Conservation (phyloP, 768 basidiomycete species). For the Rubroboletus satanas region DNA sequence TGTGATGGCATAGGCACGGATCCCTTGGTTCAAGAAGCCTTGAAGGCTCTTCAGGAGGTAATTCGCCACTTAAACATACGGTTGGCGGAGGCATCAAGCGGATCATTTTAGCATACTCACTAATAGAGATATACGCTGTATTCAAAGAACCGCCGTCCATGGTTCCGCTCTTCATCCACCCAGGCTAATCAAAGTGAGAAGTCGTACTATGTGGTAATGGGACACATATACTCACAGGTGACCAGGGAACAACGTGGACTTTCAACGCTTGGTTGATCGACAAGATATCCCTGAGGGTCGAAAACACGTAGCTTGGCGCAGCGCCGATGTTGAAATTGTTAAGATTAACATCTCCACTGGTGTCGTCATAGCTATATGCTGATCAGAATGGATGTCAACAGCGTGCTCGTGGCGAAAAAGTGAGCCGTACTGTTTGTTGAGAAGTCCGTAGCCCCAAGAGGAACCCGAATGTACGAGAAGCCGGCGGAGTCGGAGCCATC, state of each 20-base stretch:
- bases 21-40: slow-evolving; percentile 60
- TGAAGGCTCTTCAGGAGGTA: slow-evolving; percentile 73
- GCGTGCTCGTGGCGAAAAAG: background rate
- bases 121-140: slow-evolving; percentile 43
- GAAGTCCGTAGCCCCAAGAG: slow-evolving; percentile 74
- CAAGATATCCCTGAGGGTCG: slow-evolving; percentile 59
- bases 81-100: background rate
- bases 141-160: slow-evolving; percentile 66
- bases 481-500: slow-evolving; percentile 64
- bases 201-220: background rate
- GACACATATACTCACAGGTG: slow-evolving; percentile 48
- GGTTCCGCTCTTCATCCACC: slow-evolving; percentile 72
- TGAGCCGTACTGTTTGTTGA: slow-evolving; percentile 48
- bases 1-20: slow-evolving; percentile 57
- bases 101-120: slow-evolving; percentile 35
- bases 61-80: slow-evolving; percentile 48
- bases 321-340: slow-evolving; percentile 51
- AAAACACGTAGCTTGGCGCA: slow-evolving; percentile 61
- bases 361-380: slow-evolving; percentile 68
- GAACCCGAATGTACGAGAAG: slow-evolving; percentile 63
- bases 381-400: slow-evolving; percentile 1
- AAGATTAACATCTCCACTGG: slow-evolving; percentile 57
- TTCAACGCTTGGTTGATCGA: slow-evolving; percentile 50
- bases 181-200: slow-evolving; percentile 45
- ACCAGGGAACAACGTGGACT: slow-evolving; percentile 69